Base-by-base conservation (phyloP, 2,329 filamentous ascomycete genomes). In the Piedraia hortae region DNA sequence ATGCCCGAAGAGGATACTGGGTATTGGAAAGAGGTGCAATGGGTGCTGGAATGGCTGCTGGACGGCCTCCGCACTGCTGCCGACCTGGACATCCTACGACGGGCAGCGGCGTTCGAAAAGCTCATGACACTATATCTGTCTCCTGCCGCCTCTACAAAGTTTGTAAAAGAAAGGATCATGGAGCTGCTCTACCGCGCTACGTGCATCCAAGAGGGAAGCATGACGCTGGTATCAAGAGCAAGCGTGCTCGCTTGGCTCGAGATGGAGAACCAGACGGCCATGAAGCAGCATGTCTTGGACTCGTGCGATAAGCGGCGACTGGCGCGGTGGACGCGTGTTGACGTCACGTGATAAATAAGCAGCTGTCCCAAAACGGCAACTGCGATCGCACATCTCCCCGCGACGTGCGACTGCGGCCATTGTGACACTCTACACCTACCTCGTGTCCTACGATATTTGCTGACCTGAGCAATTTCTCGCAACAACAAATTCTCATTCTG, bases 221-320 rank as follows among this genome's bases (percentile, higher is more conserved):
- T 67, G 4, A 82, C 71, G n/a, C 51, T 89, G 20, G 56, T 77
- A 16, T 88, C 77, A 1, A 54, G 78, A 25, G 66, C 69, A 19
- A 74, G 72, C 9, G 50, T 72, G 10, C 42, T 82, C 23, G 67
- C 59, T 31, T 89, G 77, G 78, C 51, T 82, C 5, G 56, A 68
- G 26, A 57, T 59, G 27, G 61, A 63, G 5, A 12, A 14, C 34
- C 42, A 58, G 16, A 54, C 53, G 3, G 43, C 50, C 3, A 37
- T 85, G 35, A 57, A 58, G 34, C 45, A 42, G 31, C 52, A 57
- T 33, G 44, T 74, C 3, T 60, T 62, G 48, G 54, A 64, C 26
- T 68, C 59, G 3, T 69, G 65, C 36, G 68, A 78, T 37, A 53
- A 55, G 28, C 54, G 58, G n/a, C 62, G 64, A 33, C 56, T 77